These are phyloP conservation scores for Tetrahymena borealis DNA, from an alignment of 73 alveolate species.

Conservation along the genomic window DNA sequence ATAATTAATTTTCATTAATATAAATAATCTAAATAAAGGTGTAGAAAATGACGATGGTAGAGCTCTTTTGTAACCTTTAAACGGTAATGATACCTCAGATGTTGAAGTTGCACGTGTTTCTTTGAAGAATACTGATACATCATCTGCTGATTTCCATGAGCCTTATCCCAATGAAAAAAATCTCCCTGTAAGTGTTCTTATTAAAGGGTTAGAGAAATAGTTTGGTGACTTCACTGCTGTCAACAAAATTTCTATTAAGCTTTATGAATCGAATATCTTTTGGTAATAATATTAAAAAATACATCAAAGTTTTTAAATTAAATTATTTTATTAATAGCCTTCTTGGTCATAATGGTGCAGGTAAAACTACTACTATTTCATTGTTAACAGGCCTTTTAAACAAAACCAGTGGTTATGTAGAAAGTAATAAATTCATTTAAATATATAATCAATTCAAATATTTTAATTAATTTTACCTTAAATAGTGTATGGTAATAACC, in stretches of 20 bases:
- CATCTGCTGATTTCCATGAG: slow-evolving; percentile 35
- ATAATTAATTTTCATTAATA: not conserved
- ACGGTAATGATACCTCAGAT: not conserved
- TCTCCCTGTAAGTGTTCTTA: slow-evolving; percentile 11
- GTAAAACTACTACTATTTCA: slow-evolving; percentile 48
- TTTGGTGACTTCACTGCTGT: slow-evolving; percentile 28
- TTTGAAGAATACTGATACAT: not conserved
- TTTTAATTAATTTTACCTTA: not conserved
- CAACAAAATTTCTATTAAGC: slow-evolving; percentile 5
- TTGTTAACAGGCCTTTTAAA: slow-evolving; percentile 42
- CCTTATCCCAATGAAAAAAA: not conserved
- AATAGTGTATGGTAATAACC: slow-evolving; percentile 30
- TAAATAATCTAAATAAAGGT: not conserved
- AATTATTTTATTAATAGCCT: not conserved
- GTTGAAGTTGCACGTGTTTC: not conserved
- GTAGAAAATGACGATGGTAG: not conserved
- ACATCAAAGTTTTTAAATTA: not conserved
- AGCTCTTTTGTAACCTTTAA: not conserved
- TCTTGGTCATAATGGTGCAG: slow-evolving; percentile 62
- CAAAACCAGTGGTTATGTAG: slow-evolving; percentile 50
- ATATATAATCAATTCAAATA: not conserved
- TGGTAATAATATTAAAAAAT: not conserved
- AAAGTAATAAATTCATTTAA: not conserved
- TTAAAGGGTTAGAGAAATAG: not conserved
- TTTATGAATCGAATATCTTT: slow-evolving; percentile 31